Evolutionary conservation across 2,329 filamentous ascomycete genomes (phyloP).

Genomic region (Ascochyta pisi): DNA sequence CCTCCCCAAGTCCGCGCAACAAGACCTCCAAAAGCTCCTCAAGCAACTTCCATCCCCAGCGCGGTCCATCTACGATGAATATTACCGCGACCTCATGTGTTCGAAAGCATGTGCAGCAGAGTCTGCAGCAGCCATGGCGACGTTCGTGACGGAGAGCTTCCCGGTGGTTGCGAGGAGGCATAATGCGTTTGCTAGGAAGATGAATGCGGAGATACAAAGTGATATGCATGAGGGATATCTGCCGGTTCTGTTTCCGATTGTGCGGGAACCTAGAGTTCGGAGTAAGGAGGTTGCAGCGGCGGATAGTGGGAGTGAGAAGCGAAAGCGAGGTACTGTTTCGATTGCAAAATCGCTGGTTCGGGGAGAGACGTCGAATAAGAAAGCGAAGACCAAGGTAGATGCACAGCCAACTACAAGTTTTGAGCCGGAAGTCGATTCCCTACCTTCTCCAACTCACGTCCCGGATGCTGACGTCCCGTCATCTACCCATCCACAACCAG

Average conservation of each 20-base stretch:
- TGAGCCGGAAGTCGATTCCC: not conserved
- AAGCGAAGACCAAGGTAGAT: not conserved
- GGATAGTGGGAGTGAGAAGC: not conserved
- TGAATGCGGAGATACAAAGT: conserved; percentile 2
- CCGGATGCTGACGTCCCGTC: not conserved
- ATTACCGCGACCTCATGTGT: conserved; percentile 13
- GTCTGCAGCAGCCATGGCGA: conserved; percentile 1
- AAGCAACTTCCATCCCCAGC: conserved; percentile 1
- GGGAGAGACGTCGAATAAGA: not conserved
- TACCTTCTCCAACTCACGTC: not conserved
- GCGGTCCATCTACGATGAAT: conserved; percentile 5
- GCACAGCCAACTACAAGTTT: not conserved
- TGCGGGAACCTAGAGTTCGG: not conserved
- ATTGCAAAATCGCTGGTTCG: not conserved
- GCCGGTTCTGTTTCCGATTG: conserved; percentile 2
- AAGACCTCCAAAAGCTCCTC: not conserved
- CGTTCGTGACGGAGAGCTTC: not conserved
- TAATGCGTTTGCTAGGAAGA: conserved; percentile 4
- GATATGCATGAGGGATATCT: conserved; percentile 5
- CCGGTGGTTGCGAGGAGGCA: not conserved
- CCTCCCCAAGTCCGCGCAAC: conserved; percentile 4
- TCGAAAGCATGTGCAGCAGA: conserved; percentile 2
- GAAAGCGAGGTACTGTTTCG: not conserved
- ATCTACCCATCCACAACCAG: too few species aligned
- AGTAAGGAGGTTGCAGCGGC: not conserved